These are phyloP conservation scores for Cymbopogon citratus DNA, from an alignment of 176 grass and related monocot genomes.

Conservation along the genomic window DNA sequence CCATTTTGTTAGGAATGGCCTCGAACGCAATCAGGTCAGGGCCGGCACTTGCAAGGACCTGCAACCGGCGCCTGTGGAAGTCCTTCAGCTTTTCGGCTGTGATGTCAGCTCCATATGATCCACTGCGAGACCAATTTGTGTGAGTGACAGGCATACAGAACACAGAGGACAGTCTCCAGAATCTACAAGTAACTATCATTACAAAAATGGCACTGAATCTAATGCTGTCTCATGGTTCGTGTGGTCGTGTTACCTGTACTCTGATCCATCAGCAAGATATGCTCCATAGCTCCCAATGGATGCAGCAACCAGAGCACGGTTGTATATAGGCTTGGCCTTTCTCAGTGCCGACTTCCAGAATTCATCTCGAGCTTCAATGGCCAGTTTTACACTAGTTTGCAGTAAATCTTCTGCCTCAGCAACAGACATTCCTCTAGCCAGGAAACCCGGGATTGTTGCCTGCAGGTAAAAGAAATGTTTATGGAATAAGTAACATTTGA, in stretches of 20 bases:
- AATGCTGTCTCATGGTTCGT: neutral
- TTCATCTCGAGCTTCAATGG: conserved; percentile 42
- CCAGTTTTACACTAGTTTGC: conserved; percentile 53
- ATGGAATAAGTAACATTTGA: neutral
- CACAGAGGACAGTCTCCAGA: neutral
- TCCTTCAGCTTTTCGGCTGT: conserved; percentile 65
- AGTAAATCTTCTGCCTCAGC: conserved; percentile 56
- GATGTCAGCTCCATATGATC: conserved; percentile 48
- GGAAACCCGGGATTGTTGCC: conserved; percentile 77
- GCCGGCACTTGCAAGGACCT: conserved; percentile 50
- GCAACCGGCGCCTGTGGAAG: conserved; percentile 71
- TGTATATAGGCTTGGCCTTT: conserved; percentile 40
- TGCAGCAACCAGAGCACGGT: conserved; percentile 57
- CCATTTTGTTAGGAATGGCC: conserved; percentile 78
- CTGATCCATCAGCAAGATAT: conserved; percentile 80
- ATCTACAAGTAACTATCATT: neutral
- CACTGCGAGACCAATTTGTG: conserved; percentile 30
- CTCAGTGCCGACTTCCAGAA: conserved; percentile 50
- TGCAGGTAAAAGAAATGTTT: neutral
- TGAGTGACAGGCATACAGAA: neutral
- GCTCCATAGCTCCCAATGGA: conserved; percentile 82
- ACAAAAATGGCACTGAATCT: neutral
- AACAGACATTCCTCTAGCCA: conserved; percentile 50
- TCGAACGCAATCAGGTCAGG: conserved; percentile 78
- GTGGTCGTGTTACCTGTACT: conserved; percentile 55